Conservation (phyloP, 805 yeast genomes). For the Lipomyces oligophaga region DNA sequence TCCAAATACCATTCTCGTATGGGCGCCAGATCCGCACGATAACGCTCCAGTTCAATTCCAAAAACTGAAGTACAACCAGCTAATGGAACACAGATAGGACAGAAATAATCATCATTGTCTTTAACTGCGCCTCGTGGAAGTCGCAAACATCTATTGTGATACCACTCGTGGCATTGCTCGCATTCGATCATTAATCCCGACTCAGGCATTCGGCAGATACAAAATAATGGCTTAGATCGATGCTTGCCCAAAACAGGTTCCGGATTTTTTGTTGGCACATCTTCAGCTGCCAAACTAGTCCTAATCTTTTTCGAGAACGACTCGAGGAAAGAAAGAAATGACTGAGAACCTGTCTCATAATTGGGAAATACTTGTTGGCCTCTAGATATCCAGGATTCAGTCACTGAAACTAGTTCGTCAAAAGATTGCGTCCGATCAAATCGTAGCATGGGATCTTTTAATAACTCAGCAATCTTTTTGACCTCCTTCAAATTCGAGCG, state of each 20-base stretch:
- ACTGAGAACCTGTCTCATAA: constrained; percentile 37
- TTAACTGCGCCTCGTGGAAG: constrained; percentile 30
- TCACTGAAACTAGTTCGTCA: constrained; percentile 31
- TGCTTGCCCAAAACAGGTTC: neutral
- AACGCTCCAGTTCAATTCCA: too few relatives aligned
- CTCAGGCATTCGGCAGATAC: constrained; percentile 52
- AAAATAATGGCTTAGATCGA: constrained; percentile 36
- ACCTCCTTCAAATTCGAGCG: constrained; percentile 38
- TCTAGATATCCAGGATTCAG: constrained; percentile 42
- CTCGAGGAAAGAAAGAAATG: constrained; percentile 35
- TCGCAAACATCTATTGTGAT: constrained; percentile 75
- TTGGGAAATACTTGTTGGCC: constrained; percentile 40
- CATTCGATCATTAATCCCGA: constrained; percentile 89
- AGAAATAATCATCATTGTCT: constrained; percentile 44
- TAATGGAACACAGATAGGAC: constrained; percentile 62
- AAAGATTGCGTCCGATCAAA: constrained; percentile 25
- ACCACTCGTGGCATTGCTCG: constrained; percentile 88
- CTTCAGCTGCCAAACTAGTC: constrained; percentile 33
- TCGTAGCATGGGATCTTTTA: constrained; percentile 16
- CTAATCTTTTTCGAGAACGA: constrained; percentile 29
- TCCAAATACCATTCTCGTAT: constrained; percentile 33
- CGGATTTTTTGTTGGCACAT: constrained; percentile 19
- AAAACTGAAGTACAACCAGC: too few relatives aligned
- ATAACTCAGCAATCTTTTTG: constrained; percentile 32
- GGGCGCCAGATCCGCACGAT: too few relatives aligned